A percentile compares a stretch with the other conserved stretches of the same genome.
Evolutionary conservation across 768 basidiomycete genomes (phyloP).

Genomic region (Lactarius hatsudake): DNA sequence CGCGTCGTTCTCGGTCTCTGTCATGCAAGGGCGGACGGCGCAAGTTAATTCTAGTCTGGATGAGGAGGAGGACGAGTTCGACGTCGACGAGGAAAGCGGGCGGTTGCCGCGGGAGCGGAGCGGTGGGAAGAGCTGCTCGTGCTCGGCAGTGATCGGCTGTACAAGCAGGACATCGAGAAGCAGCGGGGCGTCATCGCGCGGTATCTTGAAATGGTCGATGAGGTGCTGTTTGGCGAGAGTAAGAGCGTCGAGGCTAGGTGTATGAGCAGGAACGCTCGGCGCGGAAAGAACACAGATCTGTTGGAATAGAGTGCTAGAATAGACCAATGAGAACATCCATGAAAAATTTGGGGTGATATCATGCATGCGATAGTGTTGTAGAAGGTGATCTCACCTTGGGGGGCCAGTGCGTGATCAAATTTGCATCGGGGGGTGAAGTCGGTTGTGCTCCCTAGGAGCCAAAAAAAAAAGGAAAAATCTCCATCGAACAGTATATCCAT

Average conservation of each 20-base stretch:
- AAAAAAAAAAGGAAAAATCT: no score
- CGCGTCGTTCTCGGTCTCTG: conserved; percentile 62
- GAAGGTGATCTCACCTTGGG: no score
- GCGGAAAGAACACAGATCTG: conserved; percentile 35
- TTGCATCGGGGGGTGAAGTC: no score
- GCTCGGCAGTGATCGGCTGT: conserved; percentile 80
- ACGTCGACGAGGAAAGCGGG: conserved; percentile 31
- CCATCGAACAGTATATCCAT: no score
- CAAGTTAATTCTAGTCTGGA: conserved; percentile 76
- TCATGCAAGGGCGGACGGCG: conserved; percentile 65
- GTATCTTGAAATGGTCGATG: conserved; percentile 67
- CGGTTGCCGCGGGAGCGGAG: conserved; percentile 45
- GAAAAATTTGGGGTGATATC: no score
- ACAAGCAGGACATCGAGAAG: conserved; percentile 55
- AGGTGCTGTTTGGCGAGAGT: conserved; percentile 67
- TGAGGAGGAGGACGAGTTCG: conserved; percentile 45
- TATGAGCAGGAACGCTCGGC: conserved; percentile 44
- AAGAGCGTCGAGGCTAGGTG: conserved; percentile 50
- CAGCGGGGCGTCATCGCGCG: conserved; percentile 51
- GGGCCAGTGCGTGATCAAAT: no score
- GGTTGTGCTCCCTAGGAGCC: no score
- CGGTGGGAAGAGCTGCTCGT: conserved; percentile 83
- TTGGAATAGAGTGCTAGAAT: no score
- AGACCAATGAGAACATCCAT: no score
- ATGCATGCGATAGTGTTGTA: no score